Base-by-base conservation (phyloP, 306 rosid species). In the Vigna trinervia region DNA sequence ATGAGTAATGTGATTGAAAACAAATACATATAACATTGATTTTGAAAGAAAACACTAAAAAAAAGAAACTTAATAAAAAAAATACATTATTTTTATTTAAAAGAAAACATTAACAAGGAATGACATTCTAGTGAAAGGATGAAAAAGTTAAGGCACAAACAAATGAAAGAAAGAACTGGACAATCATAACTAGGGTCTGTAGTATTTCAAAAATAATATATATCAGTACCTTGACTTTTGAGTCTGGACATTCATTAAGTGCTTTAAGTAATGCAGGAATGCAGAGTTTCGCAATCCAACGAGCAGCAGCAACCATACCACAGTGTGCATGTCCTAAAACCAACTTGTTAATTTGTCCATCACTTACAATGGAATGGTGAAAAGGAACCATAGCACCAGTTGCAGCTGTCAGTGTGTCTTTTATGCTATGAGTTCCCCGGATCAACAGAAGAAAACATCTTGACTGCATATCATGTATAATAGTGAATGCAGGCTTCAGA, bases 291-390 rank as follows among this genome's bases (percentile, higher is more conserved):
- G 98, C 96, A 83, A 90, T 95, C 98, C 98, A 95, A 22, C 97
- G 96, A 72, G 97, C 98, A 57, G 98, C 97, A 80, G 97, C 98
- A 85, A 95, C 98, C 98, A 95, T 95, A 77, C 98, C 98, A 76
- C 94, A 92, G 76, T 95, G 98, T 36, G 98, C 97, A 85, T 95
- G 90, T 77, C 97, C 97, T 52, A 90, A 84, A 74, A 92, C 85
- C 45, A 92, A 76, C 71, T 92, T 90, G 85, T 88, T 89, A 69
- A 90, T 76, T 71, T 91, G 92, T 75, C 91, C 96, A 69, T 90
- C 94, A 69, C 86, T 86, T 80, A 88, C 72, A 85, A 92, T 88
- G 1, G 88, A 88, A 76, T 92, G 97, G 80, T 90, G 97, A 79
- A 92, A 92, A 56, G 97, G 96, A 69, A 88, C 96, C 43, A 89